Base-by-base conservation (phyloP, 1,139 yeast genomes). In the Candida tropicalis region DNA sequence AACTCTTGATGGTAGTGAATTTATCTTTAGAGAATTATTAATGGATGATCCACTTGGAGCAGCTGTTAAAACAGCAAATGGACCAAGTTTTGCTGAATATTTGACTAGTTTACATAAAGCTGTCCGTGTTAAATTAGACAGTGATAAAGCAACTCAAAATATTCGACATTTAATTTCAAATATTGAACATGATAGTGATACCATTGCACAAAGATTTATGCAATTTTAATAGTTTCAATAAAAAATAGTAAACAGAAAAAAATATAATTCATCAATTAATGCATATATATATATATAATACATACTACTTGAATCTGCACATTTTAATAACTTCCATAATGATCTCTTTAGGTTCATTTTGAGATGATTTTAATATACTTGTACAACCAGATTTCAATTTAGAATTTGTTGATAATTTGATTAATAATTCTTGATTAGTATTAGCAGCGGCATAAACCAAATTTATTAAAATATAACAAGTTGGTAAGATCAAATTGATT, bases 21-120 rank as follows among this genome's bases (percentile, higher is more conserved):
- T 64, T 31, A 81, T 76, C 42, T 81, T 87, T 54, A 68, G 74
- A 41, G 82, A 82, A 37, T 58, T 78, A 42, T 67, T 93, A 58
- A 79, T 84, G 22, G 98, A 93, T 56, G 99, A 93, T 58, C 75
- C 62, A 10, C 53, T 68, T 16, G 61, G 63, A 23, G 62, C 66
- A 2, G 56, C 68, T 3, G 51, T 58, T 2, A 55, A 58, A 25
- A 53, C 60, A 4, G 62, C 58, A 39, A 60, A 82, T 45, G 75
- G 84, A 1, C 70, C 79, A 29, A 73, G 80, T 16, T 82, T 78
- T 56, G 65, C 79, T 4, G 93, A 84, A 42, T 86, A 79, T 54
- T 64, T 87, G 50, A 63, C 81, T 4, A 74, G 73, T 39, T 63
- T 87, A 47, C 95, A 87, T 58, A 78, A 75, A 51, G 75, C 79